Evolutionary conservation across 257 asterid genomes (phyloP).

Genomic region (Capsicum pubescens): DNA sequence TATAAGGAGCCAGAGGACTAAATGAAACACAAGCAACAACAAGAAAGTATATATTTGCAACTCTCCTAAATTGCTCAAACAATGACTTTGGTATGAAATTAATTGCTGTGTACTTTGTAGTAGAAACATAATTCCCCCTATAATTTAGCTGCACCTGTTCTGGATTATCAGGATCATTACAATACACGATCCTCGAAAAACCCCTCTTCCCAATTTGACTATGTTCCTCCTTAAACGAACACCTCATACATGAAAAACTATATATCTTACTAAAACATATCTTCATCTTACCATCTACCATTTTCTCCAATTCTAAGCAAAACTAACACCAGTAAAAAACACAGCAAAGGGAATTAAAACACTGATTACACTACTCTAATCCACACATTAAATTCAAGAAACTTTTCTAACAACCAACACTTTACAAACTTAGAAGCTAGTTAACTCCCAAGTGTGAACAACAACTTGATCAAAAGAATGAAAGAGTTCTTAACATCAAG

Average conservation of each 20-base stretch:
- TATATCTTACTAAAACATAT: conserved; percentile 65
- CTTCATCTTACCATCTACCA: conserved; percentile 51
- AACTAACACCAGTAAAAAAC: not conserved
- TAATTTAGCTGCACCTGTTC: conserved; percentile 68
- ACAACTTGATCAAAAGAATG: not conserved
- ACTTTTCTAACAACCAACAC: too few species aligned
- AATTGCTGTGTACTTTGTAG: conserved; percentile 77
- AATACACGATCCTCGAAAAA: conserved; percentile 75
- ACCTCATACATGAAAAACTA: conserved; percentile 67
- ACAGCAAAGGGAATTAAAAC: not conserved
- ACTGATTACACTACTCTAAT: not conserved
- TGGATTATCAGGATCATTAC: conserved; percentile 78
- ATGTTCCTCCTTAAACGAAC: conserved; percentile 61
- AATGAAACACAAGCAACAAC: conserved; percentile 91
- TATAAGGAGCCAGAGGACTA: conserved; percentile 80
- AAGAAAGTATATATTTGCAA: conserved; percentile 87
- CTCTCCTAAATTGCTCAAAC: conserved; percentile 98
- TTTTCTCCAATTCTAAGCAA: conserved; percentile 30
- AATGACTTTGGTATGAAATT: conserved; percentile 90
- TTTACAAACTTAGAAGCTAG: too few species aligned
- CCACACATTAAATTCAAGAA: not conserved
- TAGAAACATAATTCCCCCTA: conserved; percentile 77
- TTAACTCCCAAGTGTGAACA: too few species aligned
- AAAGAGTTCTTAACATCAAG: not conserved
- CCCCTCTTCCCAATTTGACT: conserved; percentile 86